Base-by-base conservation (phyloP, 2,329 filamentous ascomycete genomes). In the Alternaria longipes region DNA sequence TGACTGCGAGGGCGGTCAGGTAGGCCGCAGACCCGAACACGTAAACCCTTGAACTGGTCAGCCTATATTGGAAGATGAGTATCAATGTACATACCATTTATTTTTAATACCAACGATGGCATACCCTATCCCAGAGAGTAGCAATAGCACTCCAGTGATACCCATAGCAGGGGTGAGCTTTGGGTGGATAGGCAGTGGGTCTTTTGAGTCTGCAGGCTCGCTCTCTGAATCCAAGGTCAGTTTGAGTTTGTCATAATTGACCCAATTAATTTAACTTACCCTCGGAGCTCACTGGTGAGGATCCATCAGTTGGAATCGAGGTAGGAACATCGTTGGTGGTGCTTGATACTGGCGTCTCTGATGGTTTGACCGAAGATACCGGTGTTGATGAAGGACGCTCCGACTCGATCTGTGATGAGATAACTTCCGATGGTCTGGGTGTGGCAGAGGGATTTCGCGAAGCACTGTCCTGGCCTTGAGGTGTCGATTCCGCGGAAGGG, bases 71-170 rank as follows among this genome's bases (percentile, higher is more conserved):
- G 42, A 12, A 5, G 8, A 46, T 36, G 4, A 26, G 20, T 24
- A 16, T 41, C 42, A 8, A 9, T 8, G 18, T 38, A 62, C 66
- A 41, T 63, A 85, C 87, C 87, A 90, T 77, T 86, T 85, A 72
- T 92, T 92, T 79, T 92, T 94, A 72, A 97, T 92, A 1, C 94
- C 94, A 67, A 97, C 85, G 20, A 97, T 79, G 8, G 87, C 85
- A 74, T 95, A 90, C 7, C 87, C 82, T 8, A 85, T 73, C n/a
- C 94, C 94, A 8, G 89, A 87, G 4, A 89, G 74, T 44, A 98
- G 84, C 61, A 98, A 83, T 51, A 97, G 82, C 20, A 90, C 86
- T 24, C 94, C 94, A 34, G 89, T 89, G 50, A 97, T 86, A 3
- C 89, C 92, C 79, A 92, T 89, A 41, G 90, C 93, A 3, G 94